phyloP scores from a whole-genome alignment of 495 filamentous ascomycete genomes.

The Cenococcum geophilum region DNA sequence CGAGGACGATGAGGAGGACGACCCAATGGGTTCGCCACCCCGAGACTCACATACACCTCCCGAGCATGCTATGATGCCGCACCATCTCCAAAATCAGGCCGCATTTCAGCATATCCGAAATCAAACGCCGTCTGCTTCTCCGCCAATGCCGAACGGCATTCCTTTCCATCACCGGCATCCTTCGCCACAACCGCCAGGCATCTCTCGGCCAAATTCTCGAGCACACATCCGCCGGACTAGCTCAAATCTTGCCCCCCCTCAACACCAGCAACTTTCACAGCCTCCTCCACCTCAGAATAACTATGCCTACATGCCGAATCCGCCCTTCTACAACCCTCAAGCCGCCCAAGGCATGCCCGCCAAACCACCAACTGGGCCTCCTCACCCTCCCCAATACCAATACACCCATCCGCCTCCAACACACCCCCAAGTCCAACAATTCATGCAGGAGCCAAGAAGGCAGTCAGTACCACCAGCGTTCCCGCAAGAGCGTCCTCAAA shows the following conservation, averaged over 20 bases:
- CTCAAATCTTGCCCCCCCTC: slow-evolving; percentile 64
- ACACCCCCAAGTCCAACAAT: slow-evolving; percentile 39
- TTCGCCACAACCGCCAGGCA: slow-evolving; percentile 70
- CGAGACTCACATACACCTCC: slow-evolving; percentile 54
- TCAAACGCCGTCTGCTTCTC: slow-evolving; percentile 77
- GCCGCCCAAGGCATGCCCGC: slow-evolving; percentile 42
- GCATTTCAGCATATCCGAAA: slow-evolving; percentile 74
- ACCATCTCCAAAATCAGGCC: slow-evolving; percentile 69
- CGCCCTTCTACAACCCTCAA: slow-evolving; percentile 77
- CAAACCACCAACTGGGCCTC: slow-evolving; percentile 29
- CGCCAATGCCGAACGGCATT: slow-evolving; percentile 77
- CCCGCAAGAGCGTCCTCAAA: slow-evolving; percentile 45
- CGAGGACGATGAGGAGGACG: slow-evolving; percentile 82
- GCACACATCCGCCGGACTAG: slow-evolving; percentile 70
- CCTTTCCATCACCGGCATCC: slow-evolving; percentile 65
- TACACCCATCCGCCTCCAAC: slow-evolving; percentile 31
- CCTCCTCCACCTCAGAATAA: slow-evolving; percentile 62
- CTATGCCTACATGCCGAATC: slow-evolving; percentile 78
- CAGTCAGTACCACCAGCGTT: slow-evolving; percentile 55
- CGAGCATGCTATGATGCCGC: slow-evolving; percentile 59
- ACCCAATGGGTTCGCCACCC: slow-evolving; percentile 51
- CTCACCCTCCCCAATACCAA: slow-evolving; percentile 36
- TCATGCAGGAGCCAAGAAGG: slow-evolving; percentile 55
- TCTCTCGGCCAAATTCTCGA: slow-evolving; percentile 75
- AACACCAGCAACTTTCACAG: slow-evolving; percentile 51